These are phyloP conservation scores for Podochytrium sp. DNA, from an alignment of 192 early-diverging fungal species.

Conservation along the genomic window DNA sequence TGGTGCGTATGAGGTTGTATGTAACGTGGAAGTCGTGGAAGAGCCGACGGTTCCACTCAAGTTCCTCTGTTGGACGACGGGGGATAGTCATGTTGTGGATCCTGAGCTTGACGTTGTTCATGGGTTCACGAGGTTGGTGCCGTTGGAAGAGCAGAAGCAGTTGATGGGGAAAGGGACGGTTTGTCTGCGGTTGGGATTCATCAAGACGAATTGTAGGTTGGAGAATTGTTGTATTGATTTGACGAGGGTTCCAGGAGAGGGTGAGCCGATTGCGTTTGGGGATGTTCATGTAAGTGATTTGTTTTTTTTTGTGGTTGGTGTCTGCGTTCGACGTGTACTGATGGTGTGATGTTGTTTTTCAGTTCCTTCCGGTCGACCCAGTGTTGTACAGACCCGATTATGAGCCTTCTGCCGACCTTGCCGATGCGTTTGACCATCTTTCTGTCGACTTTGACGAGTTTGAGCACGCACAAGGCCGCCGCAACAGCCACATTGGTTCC, in stretches of 20 bases:
- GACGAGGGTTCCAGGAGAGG: constrained; percentile 28
- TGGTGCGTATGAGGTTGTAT: constrained; percentile 35
- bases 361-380: constrained; percentile 38
- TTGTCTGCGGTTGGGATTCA: constrained; percentile 24
- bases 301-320: neutral
- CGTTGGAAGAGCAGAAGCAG: constrained; percentile 28
- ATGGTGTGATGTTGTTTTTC: neutral
- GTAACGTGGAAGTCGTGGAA: constrained; percentile 30
- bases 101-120: constrained; percentile 32
- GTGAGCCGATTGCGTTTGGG: constrained; percentile 28
- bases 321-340: neutral
- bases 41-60: constrained; percentile 31
- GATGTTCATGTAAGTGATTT: constrained; percentile 35
- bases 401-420: constrained; percentile 16
- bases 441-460: constrained; percentile 32
- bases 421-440: constrained; percentile 27
- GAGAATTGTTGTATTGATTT: constrained; percentile 37
- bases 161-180: constrained; percentile 32
- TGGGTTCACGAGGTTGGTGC: constrained; percentile 33
- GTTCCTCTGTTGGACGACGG: constrained; percentile 33
- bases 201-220: constrained; percentile 30
- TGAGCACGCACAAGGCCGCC: constrained; percentile 25
- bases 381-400: constrained; percentile 28
- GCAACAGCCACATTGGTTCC: neutral
- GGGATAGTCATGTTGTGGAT: constrained; percentile 31